A percentile compares a stretch with the other conserved stretches of the same genome.
phyloP scores from a whole-genome alignment of 257 asterid genomes.

The Osmanthus fragrans region DNA sequence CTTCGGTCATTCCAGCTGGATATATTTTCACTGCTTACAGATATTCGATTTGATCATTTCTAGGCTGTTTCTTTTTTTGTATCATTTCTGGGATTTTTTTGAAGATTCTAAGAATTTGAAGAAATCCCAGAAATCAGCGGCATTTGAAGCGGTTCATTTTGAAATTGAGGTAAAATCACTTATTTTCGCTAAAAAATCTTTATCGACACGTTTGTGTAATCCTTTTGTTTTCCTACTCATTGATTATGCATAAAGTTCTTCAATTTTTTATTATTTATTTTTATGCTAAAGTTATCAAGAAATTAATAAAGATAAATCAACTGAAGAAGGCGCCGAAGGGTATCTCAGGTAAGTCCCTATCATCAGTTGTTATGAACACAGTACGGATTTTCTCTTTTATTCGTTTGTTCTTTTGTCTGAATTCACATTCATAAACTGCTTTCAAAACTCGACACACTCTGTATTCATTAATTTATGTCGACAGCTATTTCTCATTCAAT shows the following conservation, averaged over 20 bases:
- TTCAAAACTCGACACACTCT: constrained; percentile 55
- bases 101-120: constrained; percentile 17
- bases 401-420: constrained; percentile 50
- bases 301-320: constrained; percentile 24
- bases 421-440: constrained; percentile 44
- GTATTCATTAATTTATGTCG: constrained; percentile 45
- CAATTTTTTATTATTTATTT: constrained; percentile 14
- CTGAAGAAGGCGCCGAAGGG: constrained; percentile 14
- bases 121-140: constrained; percentile 16
- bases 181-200: constrained; percentile 2
- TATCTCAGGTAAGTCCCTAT: constrained; percentile 51
- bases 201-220: not conserved
- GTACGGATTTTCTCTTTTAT: constrained; percentile 31
- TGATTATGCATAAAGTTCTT: not conserved
- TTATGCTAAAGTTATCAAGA: constrained; percentile 20
- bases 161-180: constrained; percentile 28
- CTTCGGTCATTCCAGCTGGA: constrained; percentile 2
- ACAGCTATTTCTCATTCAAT: constrained; percentile 21
- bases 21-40: not conserved
- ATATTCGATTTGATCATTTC: constrained; percentile 13
- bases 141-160: constrained; percentile 4
- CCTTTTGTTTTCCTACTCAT: not conserved
- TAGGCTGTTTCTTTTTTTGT: not conserved
- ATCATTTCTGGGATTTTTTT: constrained; percentile 1
- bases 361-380: constrained; percentile 34